Evolutionary conservation across 768 basidiomycete genomes (phyloP), one percentile per base, ranked within the genome.

Genomic region (Pisolithus microcarpus): DNA sequence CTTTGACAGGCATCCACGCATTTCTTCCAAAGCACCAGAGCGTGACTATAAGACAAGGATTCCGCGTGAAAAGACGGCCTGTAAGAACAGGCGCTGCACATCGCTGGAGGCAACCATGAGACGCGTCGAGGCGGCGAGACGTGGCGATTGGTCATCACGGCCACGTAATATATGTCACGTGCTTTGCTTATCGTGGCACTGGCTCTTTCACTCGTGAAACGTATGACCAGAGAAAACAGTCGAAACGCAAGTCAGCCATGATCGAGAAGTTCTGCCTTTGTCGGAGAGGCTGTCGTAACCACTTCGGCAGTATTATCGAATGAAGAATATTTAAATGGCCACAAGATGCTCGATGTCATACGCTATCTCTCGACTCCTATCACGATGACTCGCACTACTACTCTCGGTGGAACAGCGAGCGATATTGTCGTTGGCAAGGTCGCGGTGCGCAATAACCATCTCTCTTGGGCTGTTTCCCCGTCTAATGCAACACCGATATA

Each of bases 81-180:
- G 91, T 18, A 92, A 76, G 58, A 88, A 92, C 43, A 93, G 77
- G 36, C 81, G 79, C 55, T 81, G 79, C 4, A 87, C 82, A 63
- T 65, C 79, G 6, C 66, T 85, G 50, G 85, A 85, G 52, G 75
- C 71, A 28, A 30, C 30, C 30, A 30, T 30, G 30, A 10, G 6
- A 30, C 30, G 30, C 30, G 8, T 30, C 30, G 8, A 30, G 8
- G 30, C 30, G 8, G 30, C 30, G 7, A 34, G 11, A 34, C 34
- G 34, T 34, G 21, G 21, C 21, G 4, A 23, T 23, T 1, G 21
- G 30, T 30, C 8, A 30, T 30, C 30, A 30, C 30, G 3, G 2
- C 30, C 10, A 30, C 30, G 30, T 10, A 26, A 26, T 30, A 30
- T 2, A 10, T 3, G 30, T 30, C 30, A 30, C 30, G 30, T 30